Evolutionary conservation across 2,329 filamentous ascomycete genomes (phyloP), one percentile per base, ranked within the genome.

Genomic region (Colletotrichum brevisporum): DNA sequence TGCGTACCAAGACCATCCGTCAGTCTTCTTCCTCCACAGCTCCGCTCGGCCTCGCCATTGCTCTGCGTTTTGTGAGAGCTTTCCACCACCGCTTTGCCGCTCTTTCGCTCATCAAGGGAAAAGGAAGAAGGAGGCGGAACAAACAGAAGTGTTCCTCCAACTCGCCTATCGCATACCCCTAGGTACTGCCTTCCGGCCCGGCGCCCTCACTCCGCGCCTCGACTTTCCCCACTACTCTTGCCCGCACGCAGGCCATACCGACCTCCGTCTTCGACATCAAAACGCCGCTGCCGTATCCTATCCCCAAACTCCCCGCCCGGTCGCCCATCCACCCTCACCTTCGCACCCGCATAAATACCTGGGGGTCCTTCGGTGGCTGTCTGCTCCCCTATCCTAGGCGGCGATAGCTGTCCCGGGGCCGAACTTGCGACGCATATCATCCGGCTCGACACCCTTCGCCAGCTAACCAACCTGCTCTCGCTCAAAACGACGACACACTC

Each of bases 321-420:
- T 67, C 45, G 54, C 53, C 51, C 51, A 48, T 26, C 39, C 51
- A 52, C 50, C 41, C 18, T 50, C 18, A 51, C 13, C 43, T 16
- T 50, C 31, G 4, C 62, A 56, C 63, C 51, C 27, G 12, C 13
- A 18, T n/a, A 18, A 51, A 18, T 10, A 43, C 16, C 26, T 66
- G 24, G n/a, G 54, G 26, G 41, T 18, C 26, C 26, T 24, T 56
- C 51, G 41, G 52, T 62, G 66, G 55, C 62, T 60, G 62, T 48
- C 41, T 53, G 6, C 27, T 21, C 41, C 24, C 62, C 50, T 52
- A 60, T 43, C 62, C 67, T 39, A 69, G 67, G 63, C 67, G 67
- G 67, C 67, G 63, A 61, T 52, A 61, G 67, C 67, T 69, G 67
- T 69, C 63, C 47, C 51, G 67, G 56, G 67, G 67, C 67, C 67